Percentiles rank a stretch among this genome's conserved stretches.
Evolutionary conservation across 2,329 filamentous ascomycete genomes (phyloP).

Genomic region (Beauveria rudraprayagi): DNA sequence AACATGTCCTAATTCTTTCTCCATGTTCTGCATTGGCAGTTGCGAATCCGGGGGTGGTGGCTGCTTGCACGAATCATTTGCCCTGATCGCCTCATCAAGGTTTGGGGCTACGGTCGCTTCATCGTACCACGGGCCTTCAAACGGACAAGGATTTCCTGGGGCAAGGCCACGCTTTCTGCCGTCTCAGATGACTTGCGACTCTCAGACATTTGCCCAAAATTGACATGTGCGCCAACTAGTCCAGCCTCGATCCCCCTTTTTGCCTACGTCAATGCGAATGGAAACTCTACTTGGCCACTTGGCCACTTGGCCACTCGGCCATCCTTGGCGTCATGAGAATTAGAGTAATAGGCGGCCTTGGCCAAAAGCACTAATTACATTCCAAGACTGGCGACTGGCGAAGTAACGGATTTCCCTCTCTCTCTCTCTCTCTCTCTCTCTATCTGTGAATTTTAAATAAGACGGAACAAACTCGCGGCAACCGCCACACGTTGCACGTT

Average conservation of each 20-base stretch:
- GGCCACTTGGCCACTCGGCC: not conserved
- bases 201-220: slow-evolving; percentile 1
- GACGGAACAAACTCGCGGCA: no score
- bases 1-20: no score
- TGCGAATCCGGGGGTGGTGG: no score
- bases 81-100: slow-evolving; percentile 1
- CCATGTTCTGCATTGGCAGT: no score
- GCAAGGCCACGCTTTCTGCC: not conserved
- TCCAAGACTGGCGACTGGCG: not conserved
- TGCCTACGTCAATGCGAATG: not conserved
- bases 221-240: slow-evolving; percentile 1
- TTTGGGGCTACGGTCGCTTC: slow-evolving; percentile 2
- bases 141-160: not conserved
- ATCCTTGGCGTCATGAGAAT: not conserved
- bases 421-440: no score
- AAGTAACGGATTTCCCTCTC: no score
- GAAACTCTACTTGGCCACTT: not conserved
- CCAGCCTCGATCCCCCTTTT: not conserved
- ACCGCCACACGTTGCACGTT: no score
- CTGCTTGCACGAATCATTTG: not conserved
- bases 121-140: slow-evolving; percentile 2
- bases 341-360: no score
- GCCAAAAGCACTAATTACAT: no score
- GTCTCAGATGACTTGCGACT: not conserved
- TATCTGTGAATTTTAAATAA: no score